Percentiles rank a stretch among this genome's conserved stretches.
Conservation (phyloP, 352 stramenopile species). For the Globisporangium uncinulatum region DNA sequence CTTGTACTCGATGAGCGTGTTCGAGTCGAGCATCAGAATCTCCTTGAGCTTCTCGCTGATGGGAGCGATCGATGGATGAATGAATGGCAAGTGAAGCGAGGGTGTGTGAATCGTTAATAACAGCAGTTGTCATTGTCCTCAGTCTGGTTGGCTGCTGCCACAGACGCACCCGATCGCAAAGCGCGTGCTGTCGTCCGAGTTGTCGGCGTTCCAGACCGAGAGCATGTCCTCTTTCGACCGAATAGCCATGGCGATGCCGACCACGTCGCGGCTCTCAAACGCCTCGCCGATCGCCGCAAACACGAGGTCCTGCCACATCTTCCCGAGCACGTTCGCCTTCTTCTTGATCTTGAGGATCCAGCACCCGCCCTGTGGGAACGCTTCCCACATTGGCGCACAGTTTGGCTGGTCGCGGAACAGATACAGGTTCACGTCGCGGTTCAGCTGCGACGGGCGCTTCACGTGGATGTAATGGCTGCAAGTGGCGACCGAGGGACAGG, state of each 20-base stretch:
- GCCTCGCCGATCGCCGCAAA: conserved; percentile 90
- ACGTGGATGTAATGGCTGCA: conserved; percentile 89
- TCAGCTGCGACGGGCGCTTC: conserved; percentile 90
- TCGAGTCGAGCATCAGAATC: conserved; percentile 91
- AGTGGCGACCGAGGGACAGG: no score
- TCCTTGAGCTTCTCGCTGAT: conserved; percentile 90
- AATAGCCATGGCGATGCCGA: conserved; percentile 91
- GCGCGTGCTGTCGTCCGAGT: conserved; percentile 81
- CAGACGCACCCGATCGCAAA: conserved; percentile 64
- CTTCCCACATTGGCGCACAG: conserved; percentile 89
- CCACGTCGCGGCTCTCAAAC: conserved; percentile 89
- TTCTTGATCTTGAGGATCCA: conserved; percentile 96
- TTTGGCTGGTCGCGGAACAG: conserved; percentile 89
- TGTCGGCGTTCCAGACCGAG: conserved; percentile 93
- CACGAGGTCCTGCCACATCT: conserved; percentile 94
- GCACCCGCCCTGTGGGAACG: conserved; percentile 90
- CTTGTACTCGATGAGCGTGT: conserved; percentile 95
- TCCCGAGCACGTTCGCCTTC: conserved; percentile 90
- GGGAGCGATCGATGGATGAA: neutral
- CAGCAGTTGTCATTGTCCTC: neutral
- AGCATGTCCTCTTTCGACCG: conserved; percentile 93
- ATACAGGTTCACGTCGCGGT: conserved; percentile 91
- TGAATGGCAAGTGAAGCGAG: neutral
- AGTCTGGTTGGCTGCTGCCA: neutral
- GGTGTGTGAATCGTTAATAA: no score